Percentiles rank a stretch among this genome's conserved stretches.
These are phyloP conservation scores for Friedmanniomyces simplex DNA, from an alignment of 495 filamentous ascomycete species.

Conservation along the genomic window DNA sequence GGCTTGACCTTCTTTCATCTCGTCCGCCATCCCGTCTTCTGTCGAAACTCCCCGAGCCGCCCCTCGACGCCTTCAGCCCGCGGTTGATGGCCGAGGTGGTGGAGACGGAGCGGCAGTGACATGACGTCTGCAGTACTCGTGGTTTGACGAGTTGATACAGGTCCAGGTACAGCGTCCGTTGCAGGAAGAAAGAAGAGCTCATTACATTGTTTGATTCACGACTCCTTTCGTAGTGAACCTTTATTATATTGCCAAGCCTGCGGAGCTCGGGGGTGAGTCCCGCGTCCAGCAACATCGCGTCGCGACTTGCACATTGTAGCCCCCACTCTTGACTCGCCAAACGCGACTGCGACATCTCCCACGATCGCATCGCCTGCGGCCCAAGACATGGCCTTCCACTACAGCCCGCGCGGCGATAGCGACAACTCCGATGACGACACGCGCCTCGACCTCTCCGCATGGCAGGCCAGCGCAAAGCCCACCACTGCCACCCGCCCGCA, in stretches of 20 bases:
- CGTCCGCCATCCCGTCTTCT: background rate
- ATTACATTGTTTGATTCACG: background rate
- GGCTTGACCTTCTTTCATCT: background rate
- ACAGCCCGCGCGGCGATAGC: slow-evolving; percentile 4
- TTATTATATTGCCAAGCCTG: too few species aligned
- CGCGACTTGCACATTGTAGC: background rate
- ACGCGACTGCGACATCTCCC: background rate
- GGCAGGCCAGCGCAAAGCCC: slow-evolving; percentile 1
- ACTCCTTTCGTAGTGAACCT: too few species aligned
- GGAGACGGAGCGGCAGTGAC: slow-evolving; percentile 31
- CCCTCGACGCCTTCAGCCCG: slow-evolving; percentile 32
- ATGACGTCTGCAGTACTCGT: background rate
- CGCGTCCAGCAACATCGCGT: background rate
- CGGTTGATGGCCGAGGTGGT: slow-evolving; percentile 46
- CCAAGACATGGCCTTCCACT: slow-evolving; percentile 12
- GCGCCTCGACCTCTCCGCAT: slow-evolving; percentile 9
- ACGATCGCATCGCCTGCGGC: background rate
- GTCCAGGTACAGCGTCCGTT: slow-evolving; percentile 1
- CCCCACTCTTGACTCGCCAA: background rate
- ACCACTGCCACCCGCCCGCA: background rate
- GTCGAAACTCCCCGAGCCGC: background rate
- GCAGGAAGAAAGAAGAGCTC: background rate
- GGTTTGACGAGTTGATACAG: background rate
- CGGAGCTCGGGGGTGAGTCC: too few species aligned
- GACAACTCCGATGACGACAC: slow-evolving; percentile 11